Evolutionary conservation across 208 protist genomes (phyloP).

Genomic region (Crithidia thermophila): DNA sequence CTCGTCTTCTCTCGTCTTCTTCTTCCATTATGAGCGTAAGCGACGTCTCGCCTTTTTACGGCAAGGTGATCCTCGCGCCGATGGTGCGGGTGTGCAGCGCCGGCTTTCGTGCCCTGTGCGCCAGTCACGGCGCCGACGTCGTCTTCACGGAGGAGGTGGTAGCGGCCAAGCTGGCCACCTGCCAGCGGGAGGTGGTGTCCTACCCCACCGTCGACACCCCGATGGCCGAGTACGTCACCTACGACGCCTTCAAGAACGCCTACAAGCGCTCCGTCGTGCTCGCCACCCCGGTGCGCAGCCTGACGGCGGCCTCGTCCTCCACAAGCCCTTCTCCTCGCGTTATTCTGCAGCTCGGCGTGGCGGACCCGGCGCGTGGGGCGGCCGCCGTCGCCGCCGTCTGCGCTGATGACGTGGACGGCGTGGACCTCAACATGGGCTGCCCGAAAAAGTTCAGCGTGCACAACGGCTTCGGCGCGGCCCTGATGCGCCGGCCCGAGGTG

Average conservation of each 20-base stretch:
- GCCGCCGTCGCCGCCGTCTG: conserved; percentile 82
- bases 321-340: conserved; percentile 37
- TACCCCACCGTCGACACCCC: conserved; percentile 42
- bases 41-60: conserved; percentile 54
- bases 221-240: conserved; percentile 88
- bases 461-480: conserved; percentile 97
- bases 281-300: conserved; percentile 13
- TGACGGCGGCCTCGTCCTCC: background rate
- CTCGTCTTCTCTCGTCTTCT: background rate
- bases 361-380: conserved; percentile 67
- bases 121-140: conserved; percentile 94
- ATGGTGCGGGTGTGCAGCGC: conserved; percentile 96
- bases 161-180: conserved; percentile 89
- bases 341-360: conserved; percentile 95
- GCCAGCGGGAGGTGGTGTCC: conserved; percentile 56
- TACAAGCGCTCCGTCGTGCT: conserved; percentile 76
- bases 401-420: conserved; percentile 92
- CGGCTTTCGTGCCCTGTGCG: conserved; percentile 92
- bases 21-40: background rate
- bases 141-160: conserved; percentile 98
- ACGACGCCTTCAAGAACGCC: conserved; percentile 75
- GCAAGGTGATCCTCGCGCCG: conserved; percentile 92
- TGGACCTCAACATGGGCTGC: conserved; percentile 99
- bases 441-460: conserved; percentile 97
- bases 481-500: conserved; percentile 78